phyloP scores from a whole-genome alignment of 495 filamentous ascomycete species.

The Lichina pygmaea region DNA sequence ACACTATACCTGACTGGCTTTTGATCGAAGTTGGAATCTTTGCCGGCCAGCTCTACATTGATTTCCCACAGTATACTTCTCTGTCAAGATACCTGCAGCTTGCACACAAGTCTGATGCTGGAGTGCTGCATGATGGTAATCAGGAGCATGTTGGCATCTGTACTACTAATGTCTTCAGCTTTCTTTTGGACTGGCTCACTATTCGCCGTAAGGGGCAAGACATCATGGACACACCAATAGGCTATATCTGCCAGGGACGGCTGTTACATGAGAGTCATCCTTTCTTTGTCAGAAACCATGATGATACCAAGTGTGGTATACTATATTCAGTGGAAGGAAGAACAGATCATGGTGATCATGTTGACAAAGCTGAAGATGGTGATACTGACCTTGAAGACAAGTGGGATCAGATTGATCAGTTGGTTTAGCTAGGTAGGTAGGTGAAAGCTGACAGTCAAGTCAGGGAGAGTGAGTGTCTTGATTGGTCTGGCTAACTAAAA shows the following conservation, averaged over 20 bases:
- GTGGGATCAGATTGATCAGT: no score
- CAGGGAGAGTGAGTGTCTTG: no score
- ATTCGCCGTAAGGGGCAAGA: conserved; percentile 24
- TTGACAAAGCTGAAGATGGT: no score
- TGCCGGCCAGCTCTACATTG: conserved; percentile 36
- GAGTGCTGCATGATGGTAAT: neutral
- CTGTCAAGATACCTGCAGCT: conserved; percentile 27
- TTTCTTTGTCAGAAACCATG: conserved; percentile 12
- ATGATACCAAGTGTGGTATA: no score
- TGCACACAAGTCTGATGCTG: conserved; percentile 1
- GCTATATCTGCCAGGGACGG: conserved; percentile 21
- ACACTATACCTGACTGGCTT: conserved; percentile 2
- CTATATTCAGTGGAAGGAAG: no score
- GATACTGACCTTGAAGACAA: no score
- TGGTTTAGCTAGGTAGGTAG: no score
- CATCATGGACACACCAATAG: conserved; percentile 26
- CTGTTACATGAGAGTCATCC: conserved; percentile 16
- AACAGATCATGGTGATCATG: no score
- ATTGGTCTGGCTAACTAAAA: no score
- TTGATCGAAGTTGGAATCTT: conserved; percentile 30
- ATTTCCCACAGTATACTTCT: conserved; percentile 22
- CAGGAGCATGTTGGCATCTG: neutral
- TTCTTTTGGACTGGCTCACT: conserved; percentile 24
- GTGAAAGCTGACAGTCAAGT: no score
- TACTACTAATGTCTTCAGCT: conserved; percentile 3